Evolutionary conservation across 306 rosid genomes (phyloP).

Genomic region (Fragaria ananassa): DNA sequence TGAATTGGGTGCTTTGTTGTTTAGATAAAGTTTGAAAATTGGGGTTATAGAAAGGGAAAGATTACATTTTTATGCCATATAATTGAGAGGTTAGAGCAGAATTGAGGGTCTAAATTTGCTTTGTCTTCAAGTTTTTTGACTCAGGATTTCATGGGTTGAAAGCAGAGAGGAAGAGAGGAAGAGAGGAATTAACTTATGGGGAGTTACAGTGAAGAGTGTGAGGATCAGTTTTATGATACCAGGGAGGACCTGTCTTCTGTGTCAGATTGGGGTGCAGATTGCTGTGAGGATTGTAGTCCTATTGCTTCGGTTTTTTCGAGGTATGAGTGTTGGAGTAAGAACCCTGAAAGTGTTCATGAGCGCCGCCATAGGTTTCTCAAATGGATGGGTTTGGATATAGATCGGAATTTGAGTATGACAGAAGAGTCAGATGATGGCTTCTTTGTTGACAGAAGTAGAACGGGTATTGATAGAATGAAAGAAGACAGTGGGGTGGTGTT

Average conservation of each 20-base stretch:
- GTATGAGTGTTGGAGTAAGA: constrained; percentile 42
- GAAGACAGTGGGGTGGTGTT: constrained; percentile 44
- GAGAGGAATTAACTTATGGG: constrained; percentile 26
- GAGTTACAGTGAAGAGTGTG: constrained; percentile 31
- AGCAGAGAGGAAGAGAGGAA: background rate
- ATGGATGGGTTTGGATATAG: constrained; percentile 58
- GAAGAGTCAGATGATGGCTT: constrained; percentile 26
- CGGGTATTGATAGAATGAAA: constrained; percentile 40
- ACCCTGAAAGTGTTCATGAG: constrained; percentile 48
- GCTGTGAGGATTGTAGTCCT: constrained; percentile 43
- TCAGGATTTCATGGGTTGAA: constrained; percentile 38
- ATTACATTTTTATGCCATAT: background rate
- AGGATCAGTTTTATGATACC: constrained; percentile 63
- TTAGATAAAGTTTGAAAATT: background rate
- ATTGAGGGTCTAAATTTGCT: constrained; percentile 13
- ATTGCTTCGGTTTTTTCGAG: constrained; percentile 27
- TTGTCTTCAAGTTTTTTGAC: constrained; percentile 12
- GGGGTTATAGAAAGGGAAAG: background rate
- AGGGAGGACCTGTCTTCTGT: constrained; percentile 65
- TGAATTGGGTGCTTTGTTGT: constrained; percentile 12
- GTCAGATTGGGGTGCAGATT: constrained; percentile 55
- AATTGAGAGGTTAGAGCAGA: constrained; percentile 14
- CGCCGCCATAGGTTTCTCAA: constrained; percentile 58
- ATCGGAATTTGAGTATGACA: constrained; percentile 21
- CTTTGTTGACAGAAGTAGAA: constrained; percentile 8